Base-by-base conservation (phyloP, 345 rosid genomes). In the Lenwebbia sp. region DNA sequence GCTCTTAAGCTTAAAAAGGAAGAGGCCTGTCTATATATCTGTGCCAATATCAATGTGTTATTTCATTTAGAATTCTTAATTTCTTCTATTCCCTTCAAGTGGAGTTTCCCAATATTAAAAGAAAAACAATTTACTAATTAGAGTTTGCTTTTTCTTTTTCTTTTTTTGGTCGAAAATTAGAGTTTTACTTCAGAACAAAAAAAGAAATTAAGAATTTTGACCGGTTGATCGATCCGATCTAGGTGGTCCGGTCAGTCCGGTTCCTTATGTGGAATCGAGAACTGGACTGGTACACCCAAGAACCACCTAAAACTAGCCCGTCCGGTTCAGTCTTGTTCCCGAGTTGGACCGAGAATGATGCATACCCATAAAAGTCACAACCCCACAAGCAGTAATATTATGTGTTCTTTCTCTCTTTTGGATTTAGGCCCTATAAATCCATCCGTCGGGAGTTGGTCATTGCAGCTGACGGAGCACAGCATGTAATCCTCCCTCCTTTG, bases 81-180 rank as follows among this genome's bases (percentile, higher is more conserved):
- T 60, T 60, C 30, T 60, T 60, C 7, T 6, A n/a, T 60, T 60
- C 70, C 37, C 33, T 60, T 13, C 37, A n/a, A n/a, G 37, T 2
- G 30, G 70, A 60, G 37, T 60, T 60, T n/a, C 8, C 30, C 33
- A 60, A 26, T 13, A 60, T n/a, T 6, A 13, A 60, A 60, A 60
- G 37, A 60, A 60, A 6, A 60, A 13, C 13, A 58, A 58, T 5
- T 26, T 26, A 13, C 0, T 58, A 26, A n/a, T 60, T 1, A 60
- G 9, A n/a, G 37, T n/a, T n/a, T n/a, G n/a, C n/a, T n/a, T n/a
- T n/a, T n/a, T n/a, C n/a, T n/a, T n/a, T n/a, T n/a, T n/a, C n/a
- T n/a, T n/a, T n/a, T n/a, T n/a, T 30, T 0, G 25, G 25, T 26
- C n/a, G 0, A n/a, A 2, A 37, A 37, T 4, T 4, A 4, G 2